A percentile compares a stretch with the other conserved stretches of the same genome.
Conservation (phyloP, 2,329 filamentous ascomycete genomes). For the Colletotrichum sp. region DNA sequence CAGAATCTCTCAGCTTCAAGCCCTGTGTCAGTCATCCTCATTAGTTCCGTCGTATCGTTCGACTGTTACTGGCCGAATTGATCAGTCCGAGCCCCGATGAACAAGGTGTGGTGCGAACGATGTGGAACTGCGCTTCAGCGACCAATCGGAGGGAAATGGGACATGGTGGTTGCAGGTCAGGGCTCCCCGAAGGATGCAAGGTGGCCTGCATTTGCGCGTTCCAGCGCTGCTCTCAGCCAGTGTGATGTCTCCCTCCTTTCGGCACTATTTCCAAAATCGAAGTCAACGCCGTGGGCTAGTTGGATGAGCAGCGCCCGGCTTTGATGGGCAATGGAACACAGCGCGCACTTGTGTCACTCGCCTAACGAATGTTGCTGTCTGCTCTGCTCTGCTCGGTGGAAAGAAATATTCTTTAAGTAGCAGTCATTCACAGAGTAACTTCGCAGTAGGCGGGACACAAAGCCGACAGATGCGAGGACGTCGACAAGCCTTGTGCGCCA, state of each 20-base stretch:
- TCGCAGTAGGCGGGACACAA: background rate
- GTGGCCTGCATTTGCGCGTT: background rate
- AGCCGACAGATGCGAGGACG: background rate
- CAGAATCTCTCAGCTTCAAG: background rate
- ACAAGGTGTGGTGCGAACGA: conserved; percentile 2
- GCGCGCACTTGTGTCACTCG: background rate
- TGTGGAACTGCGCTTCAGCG: background rate
- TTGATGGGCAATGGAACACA: background rate
- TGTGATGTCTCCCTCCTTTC: background rate
- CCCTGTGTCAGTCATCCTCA: background rate
- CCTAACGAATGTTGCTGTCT: background rate
- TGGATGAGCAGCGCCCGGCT: background rate
- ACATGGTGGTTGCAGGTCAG: background rate
- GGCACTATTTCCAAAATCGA: conserved; percentile 8
- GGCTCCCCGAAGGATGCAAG: background rate
- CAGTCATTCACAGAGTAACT: background rate
- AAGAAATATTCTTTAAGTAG: background rate
- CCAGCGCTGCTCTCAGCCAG: background rate
- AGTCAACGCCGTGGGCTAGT: background rate
- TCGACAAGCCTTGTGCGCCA: background rate
- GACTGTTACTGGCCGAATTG: background rate
- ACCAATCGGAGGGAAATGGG: background rate
- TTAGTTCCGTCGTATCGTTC: background rate
- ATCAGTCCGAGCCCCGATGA: background rate
- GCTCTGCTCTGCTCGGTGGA: background rate